Conservation (phyloP, 257 asterid genomes). For the Euphrasia confusa region DNA sequence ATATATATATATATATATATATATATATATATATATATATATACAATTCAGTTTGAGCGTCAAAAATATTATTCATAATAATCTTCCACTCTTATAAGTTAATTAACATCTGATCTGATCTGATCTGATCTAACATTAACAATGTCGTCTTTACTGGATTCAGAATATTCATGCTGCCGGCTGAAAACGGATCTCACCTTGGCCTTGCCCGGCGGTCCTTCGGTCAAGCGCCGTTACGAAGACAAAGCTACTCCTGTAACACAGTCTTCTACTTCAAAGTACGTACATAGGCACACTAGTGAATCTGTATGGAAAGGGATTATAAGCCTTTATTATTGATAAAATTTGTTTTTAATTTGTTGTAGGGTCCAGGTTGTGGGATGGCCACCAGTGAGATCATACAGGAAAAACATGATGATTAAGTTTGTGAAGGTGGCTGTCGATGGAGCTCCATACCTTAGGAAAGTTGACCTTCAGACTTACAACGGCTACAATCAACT, state of each 20-base stretch:
- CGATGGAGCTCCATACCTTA: constrained; percentile 74
- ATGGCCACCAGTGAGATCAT: constrained; percentile 79
- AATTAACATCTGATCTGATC: constrained; percentile 9
- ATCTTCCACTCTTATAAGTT: background rate
- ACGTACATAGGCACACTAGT: constrained; percentile 20
- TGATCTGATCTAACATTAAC: constrained; percentile 6
- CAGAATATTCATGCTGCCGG: constrained; percentile 29
- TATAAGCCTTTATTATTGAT: no score
- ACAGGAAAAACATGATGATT: constrained; percentile 45
- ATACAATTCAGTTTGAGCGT: background rate
- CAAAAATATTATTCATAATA: background rate
- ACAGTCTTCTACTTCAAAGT: constrained; percentile 42
- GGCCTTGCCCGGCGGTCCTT: constrained; percentile 56
- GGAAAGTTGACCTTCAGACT: constrained; percentile 58
- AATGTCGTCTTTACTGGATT: constrained; percentile 27
- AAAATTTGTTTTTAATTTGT: background rate
- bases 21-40: no score
- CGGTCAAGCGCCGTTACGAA: constrained; percentile 14
- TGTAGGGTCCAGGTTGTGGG: constrained; percentile 61
- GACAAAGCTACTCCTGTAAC: constrained; percentile 25
- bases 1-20: no score
- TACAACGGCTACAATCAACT: constrained; percentile 46
- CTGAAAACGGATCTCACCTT: constrained; percentile 66
- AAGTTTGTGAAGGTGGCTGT: constrained; percentile 73
- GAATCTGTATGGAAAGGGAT: no score